Base-by-base conservation (phyloP, 2,329 filamentous ascomycete genomes). In the Penicillium glabrum region DNA sequence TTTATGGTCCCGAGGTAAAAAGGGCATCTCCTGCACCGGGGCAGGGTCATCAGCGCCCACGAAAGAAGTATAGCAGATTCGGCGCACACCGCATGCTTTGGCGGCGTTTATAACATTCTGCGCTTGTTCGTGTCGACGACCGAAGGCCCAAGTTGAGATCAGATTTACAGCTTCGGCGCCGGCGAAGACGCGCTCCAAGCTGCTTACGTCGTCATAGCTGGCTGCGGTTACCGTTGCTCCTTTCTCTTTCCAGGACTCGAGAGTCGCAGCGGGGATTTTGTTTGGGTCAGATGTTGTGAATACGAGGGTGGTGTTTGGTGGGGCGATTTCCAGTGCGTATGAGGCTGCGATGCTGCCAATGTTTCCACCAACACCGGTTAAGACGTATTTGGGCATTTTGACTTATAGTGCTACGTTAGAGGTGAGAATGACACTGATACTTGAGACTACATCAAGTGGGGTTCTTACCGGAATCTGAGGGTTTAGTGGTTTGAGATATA, bases 41-140 rank as follows among this genome's bases (percentile, higher is more conserved):
- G 31, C 43, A 5, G 51, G 51, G 31, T 46, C 43, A 39, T 53
- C 51, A 19, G 51, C 51, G 14, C 44, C 43, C 7, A 53, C 43
- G n/a, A 53, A 53, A 13, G 51, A 53, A 5, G 51, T 53, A 14
- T 53, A 53, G 23, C 51, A 53, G 29, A 53, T 53, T 14, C 51
- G 43, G n/a, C 51, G 51, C 10, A 53, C 51, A 39, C 43, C 51
- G n/a, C 44, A 46, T 5, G 14, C 5, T 29, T 53, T 53, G 0
- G 51, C 51, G 7, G 51, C 43, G 14, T 53, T 44, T 10, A 53
- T 53, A 16, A 53, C 51, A 16, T 46, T 47, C 11, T 53, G n/a
- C 2, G 37, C 10, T 41, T 41, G 37, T 5, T 41, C 37, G 37
- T 41, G 37, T 41, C 37, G 37, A 13, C 19, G 37, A 23, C n/a